A percentile compares a stretch with the other conserved stretches of the same genome.
Conservation (phyloP, 2,329 filamentous ascomycete species). For the Cordyceps fumosorosea region DNA sequence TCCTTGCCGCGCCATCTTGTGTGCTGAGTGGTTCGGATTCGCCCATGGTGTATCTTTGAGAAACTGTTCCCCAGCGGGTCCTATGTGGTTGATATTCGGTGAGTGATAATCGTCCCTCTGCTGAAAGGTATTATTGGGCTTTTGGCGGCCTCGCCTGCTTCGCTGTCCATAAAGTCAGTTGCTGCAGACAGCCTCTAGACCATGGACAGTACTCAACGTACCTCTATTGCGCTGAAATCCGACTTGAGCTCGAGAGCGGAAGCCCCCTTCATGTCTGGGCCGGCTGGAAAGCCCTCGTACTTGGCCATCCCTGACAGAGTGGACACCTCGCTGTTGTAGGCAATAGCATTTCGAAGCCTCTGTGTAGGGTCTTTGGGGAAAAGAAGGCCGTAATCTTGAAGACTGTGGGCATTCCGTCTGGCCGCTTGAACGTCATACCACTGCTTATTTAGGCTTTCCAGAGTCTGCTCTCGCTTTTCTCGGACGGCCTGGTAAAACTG, state of each 20-base stretch:
- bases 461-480: slow-evolving; percentile 70
- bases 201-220: slow-evolving; percentile 31
- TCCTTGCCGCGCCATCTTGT: slow-evolving; percentile 41
- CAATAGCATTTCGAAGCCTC: slow-evolving; percentile 75
- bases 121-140: slow-evolving; percentile 29
- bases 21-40: slow-evolving; percentile 74
- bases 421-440: slow-evolving; percentile 93
- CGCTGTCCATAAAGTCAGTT: slow-evolving; percentile 22
- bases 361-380: slow-evolving; percentile 72
- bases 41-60: slow-evolving; percentile 89
- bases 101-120: slow-evolving; percentile 43
- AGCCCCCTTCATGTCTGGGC: slow-evolving; percentile 73
- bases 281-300: slow-evolving; percentile 92
- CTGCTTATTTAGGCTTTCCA: slow-evolving; percentile 77
- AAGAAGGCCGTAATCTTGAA: slow-evolving; percentile 74
- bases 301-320: slow-evolving; percentile 86
- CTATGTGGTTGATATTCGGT: slow-evolving; percentile 42
- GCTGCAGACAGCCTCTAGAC: not conserved
- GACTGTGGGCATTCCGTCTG: slow-evolving; percentile 70
- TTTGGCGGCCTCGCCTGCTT: slow-evolving; percentile 29
- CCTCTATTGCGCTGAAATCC: slow-evolving; percentile 83
- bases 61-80: slow-evolving; percentile 75
- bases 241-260: slow-evolving; percentile 70
- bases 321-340: slow-evolving; percentile 93
- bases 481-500: slow-evolving; percentile 86